phyloP scores from a whole-genome alignment of 1,139 yeast genomes.

The Barnettozyma hawaiiensis region DNA sequence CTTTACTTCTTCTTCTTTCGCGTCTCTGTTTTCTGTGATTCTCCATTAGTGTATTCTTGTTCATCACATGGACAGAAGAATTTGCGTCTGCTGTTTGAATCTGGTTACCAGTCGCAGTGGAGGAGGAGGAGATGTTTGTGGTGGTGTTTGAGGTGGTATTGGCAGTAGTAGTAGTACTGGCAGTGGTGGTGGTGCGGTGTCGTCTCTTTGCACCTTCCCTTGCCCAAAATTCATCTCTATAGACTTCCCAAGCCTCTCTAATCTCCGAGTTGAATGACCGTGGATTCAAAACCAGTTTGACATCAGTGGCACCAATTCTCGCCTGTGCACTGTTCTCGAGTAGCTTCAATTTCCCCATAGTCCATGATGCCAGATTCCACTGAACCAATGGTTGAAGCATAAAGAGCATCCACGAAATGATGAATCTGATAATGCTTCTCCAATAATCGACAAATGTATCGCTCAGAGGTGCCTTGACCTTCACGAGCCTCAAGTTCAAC shows the following conservation, averaged over 20 bases:
- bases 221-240: constrained; percentile 90
- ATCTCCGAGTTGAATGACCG: constrained; percentile 77
- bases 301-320: constrained; percentile 44
- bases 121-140: too few species aligned
- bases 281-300: constrained; percentile 71
- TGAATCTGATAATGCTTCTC: constrained; percentile 27
- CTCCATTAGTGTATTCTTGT: constrained; percentile 27
- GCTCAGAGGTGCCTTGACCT: constrained; percentile 53
- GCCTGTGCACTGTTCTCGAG: constrained; percentile 35
- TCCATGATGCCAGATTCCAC: constrained; percentile 30
- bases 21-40: constrained; percentile 37
- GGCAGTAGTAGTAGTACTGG: too few species aligned
- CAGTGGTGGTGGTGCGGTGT: constrained; percentile 6
- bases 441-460: constrained; percentile 46
- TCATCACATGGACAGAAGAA: constrained; percentile 11
- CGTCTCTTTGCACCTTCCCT: constrained; percentile 74
- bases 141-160: too few species aligned
- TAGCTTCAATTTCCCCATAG: constrained; percentile 32
- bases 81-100: background rate
- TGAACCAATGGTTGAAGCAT: constrained; percentile 34
- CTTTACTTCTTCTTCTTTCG: constrained; percentile 31
- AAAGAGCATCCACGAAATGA: constrained; percentile 24
- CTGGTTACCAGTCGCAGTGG: too few species aligned
- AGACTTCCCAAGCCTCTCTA: constrained; percentile 93
- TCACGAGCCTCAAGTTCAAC: constrained; percentile 71